Evolutionary conservation across 2,329 filamentous ascomycete species (phyloP), one percentile per base, ranked within the genome.

Genomic region (Penicillium sp.): DNA sequence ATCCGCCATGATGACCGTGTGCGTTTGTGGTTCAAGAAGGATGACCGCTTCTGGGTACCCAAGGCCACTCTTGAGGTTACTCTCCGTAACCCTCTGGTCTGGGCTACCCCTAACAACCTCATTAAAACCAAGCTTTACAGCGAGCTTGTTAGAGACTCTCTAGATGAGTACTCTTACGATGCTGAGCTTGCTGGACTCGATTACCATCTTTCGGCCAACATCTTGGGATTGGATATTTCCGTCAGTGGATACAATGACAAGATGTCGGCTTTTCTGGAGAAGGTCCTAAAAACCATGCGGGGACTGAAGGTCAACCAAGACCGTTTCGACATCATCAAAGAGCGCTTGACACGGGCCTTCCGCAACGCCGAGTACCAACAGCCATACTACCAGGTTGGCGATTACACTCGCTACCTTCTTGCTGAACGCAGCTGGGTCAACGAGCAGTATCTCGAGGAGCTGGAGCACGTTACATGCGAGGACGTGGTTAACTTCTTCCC

Each of bases 11-110:
- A 97, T 62, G 81, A 87, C 5, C 78, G 86, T 32, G 86, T 90
- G 1, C 86, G 92, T 29, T 88, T 91, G 2, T 99, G 94, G 94
- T 97, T 87, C 80, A 99, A 99, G 80, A 97, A 97, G 76, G 94
- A 99, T 67, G 94, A 99, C 65, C 92, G 88, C 0, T 99, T 97
- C 75, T 97, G 93, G 92, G 94, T 97, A 9, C 94, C 94, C 8
- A 96, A 96, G 73, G 94, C 91, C 3, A 94, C 92, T 55, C 79
- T 97, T 16, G 84, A 92, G 61, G 85, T 96, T 60, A 91, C 87
- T 63, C 81, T 95, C 61, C 85, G 87, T 64, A 96, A 88, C 55
- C 89, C 92, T 0, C 75, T 96, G 43, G 86, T 90, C n/a, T 87
- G 86, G 70, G 83, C 90, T 1, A 92, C 90, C 4, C 89, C 92